Conservation (phyloP, 2,329 filamentous ascomycete species). For the Colletotrichum lindemuthianum region DNA sequence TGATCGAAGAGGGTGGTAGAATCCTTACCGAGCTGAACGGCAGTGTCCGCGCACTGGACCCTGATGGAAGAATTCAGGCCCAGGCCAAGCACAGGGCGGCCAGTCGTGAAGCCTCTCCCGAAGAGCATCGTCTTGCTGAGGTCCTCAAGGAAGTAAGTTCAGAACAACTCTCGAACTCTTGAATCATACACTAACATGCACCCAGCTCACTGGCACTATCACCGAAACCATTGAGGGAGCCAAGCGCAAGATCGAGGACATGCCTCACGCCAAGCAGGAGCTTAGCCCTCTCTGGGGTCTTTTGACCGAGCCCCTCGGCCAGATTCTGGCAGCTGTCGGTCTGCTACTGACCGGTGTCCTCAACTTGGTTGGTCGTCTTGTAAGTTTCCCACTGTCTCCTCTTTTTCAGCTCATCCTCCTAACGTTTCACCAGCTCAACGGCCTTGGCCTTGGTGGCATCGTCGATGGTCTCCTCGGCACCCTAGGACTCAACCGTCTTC, state of each 20-base stretch:
- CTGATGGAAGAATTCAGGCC: slow-evolving; percentile 84
- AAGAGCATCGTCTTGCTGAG: slow-evolving; percentile 87
- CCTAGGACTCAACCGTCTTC: slow-evolving; percentile 78
- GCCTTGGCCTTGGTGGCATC: slow-evolving; percentile 83
- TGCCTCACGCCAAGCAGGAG: slow-evolving; percentile 95
- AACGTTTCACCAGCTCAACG: slow-evolving; percentile 64
- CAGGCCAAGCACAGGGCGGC: slow-evolving; percentile 86
- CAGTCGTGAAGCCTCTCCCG: slow-evolving; percentile 79
- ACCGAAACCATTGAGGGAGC: slow-evolving; percentile 86
- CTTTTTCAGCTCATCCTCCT: slow-evolving; percentile 27
- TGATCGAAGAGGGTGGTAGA: slow-evolving; percentile 86
- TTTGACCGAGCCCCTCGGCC: slow-evolving; percentile 85
- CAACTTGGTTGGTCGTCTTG: slow-evolving; percentile 81
- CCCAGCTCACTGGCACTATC: slow-evolving; percentile 78
- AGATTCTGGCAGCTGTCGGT: slow-evolving; percentile 91
- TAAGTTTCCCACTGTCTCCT: slow-evolving; percentile 44
- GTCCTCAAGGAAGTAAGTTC: slow-evolving; percentile 76
- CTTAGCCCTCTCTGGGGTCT: slow-evolving; percentile 90
- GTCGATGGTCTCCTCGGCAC: slow-evolving; percentile 83
- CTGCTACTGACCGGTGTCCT: slow-evolving; percentile 85
- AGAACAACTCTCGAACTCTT: background rate
- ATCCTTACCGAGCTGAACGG: slow-evolving; percentile 90
- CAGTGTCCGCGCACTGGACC: slow-evolving; percentile 86
- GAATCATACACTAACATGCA: slow-evolving; percentile 16
- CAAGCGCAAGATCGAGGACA: slow-evolving; percentile 88